Evolutionary conservation across 139 green algal species (phyloP).

Genomic region (Picochlorum sp.): DNA sequence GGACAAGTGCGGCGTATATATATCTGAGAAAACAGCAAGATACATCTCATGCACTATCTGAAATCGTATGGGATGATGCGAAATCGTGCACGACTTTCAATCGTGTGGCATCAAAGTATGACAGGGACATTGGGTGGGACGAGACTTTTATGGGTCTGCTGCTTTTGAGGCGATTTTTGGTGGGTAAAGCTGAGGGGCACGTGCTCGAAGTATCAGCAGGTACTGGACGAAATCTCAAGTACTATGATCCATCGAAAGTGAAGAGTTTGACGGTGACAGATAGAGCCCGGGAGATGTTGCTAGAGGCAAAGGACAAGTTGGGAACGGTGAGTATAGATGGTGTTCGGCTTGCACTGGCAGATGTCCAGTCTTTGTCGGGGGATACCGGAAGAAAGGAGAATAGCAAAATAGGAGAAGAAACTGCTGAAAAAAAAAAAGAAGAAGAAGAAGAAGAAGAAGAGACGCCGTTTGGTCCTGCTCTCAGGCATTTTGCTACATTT

Average conservation of each 20-base stretch:
- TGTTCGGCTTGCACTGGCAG: neutral
- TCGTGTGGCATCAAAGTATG: slow-evolving; percentile 33
- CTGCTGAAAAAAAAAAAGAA: slow-evolving; percentile 4
- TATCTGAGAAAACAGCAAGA: neutral
- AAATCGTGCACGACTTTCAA: slow-evolving; percentile 23
- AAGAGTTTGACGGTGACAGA: slow-evolving; percentile 43
- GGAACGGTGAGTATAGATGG: neutral
- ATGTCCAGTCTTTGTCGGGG: neutral
- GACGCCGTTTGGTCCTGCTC: neutral
- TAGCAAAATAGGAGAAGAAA: neutral
- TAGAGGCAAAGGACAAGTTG: slow-evolving; percentile 26
- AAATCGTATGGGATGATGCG: neutral
- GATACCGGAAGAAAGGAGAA: neutral
- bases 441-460: neutral
- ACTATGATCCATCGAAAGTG: slow-evolving; percentile 28
- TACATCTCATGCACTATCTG: no score
- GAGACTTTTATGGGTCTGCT: slow-evolving; percentile 46
- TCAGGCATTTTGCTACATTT: slow-evolving; percentile 20
- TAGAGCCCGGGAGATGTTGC: slow-evolving; percentile 43
- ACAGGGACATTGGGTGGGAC: slow-evolving; percentile 34
- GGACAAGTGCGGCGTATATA: no score
- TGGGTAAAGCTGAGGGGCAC: slow-evolving; percentile 37
- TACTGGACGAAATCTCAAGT: slow-evolving; percentile 58
- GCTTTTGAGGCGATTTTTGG: slow-evolving; percentile 34
- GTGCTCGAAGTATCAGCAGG: slow-evolving; percentile 64